Evolutionary conservation across 2,329 filamentous ascomycete genomes (phyloP), one percentile per base, ranked within the genome.

Genomic region (Lachnellula cervina): DNA sequence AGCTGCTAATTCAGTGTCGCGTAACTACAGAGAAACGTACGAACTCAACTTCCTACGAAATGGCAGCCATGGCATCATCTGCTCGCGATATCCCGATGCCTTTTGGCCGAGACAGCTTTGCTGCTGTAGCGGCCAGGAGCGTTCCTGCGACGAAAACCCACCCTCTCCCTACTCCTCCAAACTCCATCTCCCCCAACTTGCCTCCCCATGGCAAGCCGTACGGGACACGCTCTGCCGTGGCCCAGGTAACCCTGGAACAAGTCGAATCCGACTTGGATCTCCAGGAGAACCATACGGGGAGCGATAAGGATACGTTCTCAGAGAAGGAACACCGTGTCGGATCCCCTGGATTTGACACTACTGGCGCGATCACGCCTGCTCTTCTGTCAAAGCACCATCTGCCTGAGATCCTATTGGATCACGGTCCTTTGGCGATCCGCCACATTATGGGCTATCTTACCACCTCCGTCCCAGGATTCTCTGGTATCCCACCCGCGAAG

Each of bases 371-470:
- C 72, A 95, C 90, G 48, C 86, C 91, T 42, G 76, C 79, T 68
- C 84, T 97, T 78, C 80, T 99, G 63, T 90, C 93, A 66, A 94
- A 89, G 73, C 84, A 93, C 71, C 88, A 97, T 71, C 81, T 99
- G 57, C 92, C 93, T 2, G 88, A 89, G 66, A 96, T 97, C 71
- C 80, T 99, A 69, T 80, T 97, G 59, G 85, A 86, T 69, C 88
- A 97, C 69, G 94, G 93, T 23, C 92, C 94, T 49, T 76, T 96
- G 72, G 91, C 94, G 51, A 97, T 99, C 72, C 89, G 93, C 66
- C 89, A 97, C 74, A 87, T 99, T 70, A 96, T 96, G 83, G 90
- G 90, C 62, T 93, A 96, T 73, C 80, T 99, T 68, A 96, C 91
- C 38, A 92, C 92, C 49, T 90, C 89, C 14, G 90, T 99, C 11